A percentile compares a stretch with the other conserved stretches of the same genome.
These are phyloP conservation scores for Calycina herbarum DNA, from an alignment of 2,329 filamentous ascomycete genomes.

Conservation along the genomic window DNA sequence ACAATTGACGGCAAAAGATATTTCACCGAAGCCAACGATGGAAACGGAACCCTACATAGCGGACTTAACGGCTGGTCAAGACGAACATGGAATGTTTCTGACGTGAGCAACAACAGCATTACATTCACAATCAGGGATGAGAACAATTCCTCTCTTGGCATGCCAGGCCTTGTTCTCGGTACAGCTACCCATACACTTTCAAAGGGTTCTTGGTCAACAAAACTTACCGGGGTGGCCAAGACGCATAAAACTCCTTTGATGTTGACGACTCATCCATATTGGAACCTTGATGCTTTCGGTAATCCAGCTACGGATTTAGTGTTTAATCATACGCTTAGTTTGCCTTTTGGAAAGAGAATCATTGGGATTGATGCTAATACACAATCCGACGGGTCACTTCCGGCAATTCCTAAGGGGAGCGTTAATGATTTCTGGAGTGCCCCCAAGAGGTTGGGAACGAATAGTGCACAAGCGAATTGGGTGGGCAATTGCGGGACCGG, in stretches of 20 bases:
- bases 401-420: constrained; percentile 62
- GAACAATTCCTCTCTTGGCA: constrained; percentile 53
- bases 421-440: constrained; percentile 82
- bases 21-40: constrained; percentile 55
- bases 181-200: constrained; percentile 65
- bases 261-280: constrained; percentile 62
- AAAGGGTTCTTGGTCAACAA: constrained; percentile 66
- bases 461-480: constrained; percentile 60
- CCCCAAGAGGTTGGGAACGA: constrained; percentile 71
- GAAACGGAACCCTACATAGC: constrained; percentile 60
- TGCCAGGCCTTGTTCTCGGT: constrained; percentile 61
- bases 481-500: constrained; percentile 73
- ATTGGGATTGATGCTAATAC: constrained; percentile 68
- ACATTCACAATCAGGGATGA: constrained; percentile 65
- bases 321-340: constrained; percentile 68
- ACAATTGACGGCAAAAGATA: constrained; percentile 57
- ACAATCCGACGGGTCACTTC: constrained; percentile 72
- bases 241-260: constrained; percentile 79
- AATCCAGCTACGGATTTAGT: constrained; percentile 60
- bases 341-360: constrained; percentile 70
- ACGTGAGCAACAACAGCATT: constrained; percentile 55
- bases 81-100: constrained; percentile 61
- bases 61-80: constrained; percentile 72
- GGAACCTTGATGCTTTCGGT: constrained; percentile 79
- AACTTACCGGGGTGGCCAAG: constrained; percentile 67